Evolutionary conservation across 306 rosid species (phyloP), one percentile per base, ranked within the genome.

Genomic region (Adenanthera pavonina): DNA sequence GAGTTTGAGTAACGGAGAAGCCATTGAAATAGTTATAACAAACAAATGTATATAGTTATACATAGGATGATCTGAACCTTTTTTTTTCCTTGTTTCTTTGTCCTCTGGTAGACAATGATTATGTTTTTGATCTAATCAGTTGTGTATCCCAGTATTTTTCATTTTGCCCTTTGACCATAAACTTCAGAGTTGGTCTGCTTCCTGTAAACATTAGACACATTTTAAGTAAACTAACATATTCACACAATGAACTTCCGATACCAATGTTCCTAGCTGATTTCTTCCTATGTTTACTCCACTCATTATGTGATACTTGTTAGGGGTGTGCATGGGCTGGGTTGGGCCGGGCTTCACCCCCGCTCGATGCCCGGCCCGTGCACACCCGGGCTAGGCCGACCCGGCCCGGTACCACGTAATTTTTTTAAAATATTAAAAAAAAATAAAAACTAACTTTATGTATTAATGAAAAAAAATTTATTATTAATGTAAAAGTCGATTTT

Each of bases 11-110:
- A 44, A 68, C 77, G 38, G 69, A 84, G 80, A 74, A 83, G 64
- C 73, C 64, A 59, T 7, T 76, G 64, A 73, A 74, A 77, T 67
- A 69, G 80, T 79, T 10, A 70, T 83, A 81, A 78, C 84, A 79
- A 60, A 56, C 67, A 64, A 74, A 6, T 83, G 88, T 89, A 80
- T 52, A 82, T 69, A 81, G 71, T 74, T 53, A 81, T 78, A 85
- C 68, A 75, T 47, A 81, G 82, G 76, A 76, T 47, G 70, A 74
- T 79, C 38, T 20, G 78, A 62, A 38, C 30, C 30, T 25, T n/a
- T 19, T 68, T 8, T 41, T 68, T 16, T 66, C 51, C 61, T 30
- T 47, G 72, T 43, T 47, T 35, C 40, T 53, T 20, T 2, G 54
- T 33, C 40, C 5, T 48, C 5, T 68, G 71, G 71, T 57, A 66